Percentiles rank a stretch among this genome's conserved stretches.
phyloP scores from a whole-genome alignment of 108 stramenopile species.

The Nitzschia inconspicua region DNA sequence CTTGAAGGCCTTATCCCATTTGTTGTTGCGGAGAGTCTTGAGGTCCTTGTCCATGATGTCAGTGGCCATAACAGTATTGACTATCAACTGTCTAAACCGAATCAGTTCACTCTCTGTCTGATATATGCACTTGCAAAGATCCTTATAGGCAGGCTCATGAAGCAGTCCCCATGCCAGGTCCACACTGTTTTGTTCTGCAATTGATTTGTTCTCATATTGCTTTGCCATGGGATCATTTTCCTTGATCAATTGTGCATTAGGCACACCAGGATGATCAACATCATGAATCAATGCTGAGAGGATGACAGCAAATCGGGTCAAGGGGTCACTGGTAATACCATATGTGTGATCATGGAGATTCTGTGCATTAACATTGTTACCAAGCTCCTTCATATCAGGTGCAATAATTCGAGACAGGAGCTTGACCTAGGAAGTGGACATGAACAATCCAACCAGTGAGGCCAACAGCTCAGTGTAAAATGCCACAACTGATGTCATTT shows the following conservation, averaged over 20 bases:
- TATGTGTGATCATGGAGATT: slow-evolving; percentile 27
- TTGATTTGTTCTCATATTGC: slow-evolving; percentile 18
- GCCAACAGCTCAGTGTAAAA: not conserved
- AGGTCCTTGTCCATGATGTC: slow-evolving; percentile 24
- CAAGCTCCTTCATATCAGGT: too few species aligned
- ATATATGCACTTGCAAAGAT: slow-evolving; percentile 13
- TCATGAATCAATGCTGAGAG: slow-evolving; percentile 49
- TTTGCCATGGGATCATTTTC: slow-evolving; percentile 31
- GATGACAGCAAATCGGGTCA: slow-evolving; percentile 41
- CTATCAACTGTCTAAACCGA: slow-evolving; percentile 28
- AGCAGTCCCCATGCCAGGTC: slow-evolving; percentile 21
- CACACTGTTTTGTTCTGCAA: slow-evolving; percentile 34
- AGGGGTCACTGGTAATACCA: slow-evolving; percentile 29
- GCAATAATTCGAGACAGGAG: slow-evolving; percentile 19
- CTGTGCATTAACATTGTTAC: too few species aligned
- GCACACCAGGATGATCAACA: slow-evolving; percentile 51
- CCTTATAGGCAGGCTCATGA: slow-evolving; percentile 9
- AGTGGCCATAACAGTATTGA: slow-evolving; percentile 32
- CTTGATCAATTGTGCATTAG: slow-evolving; percentile 35
- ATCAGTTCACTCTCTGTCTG: slow-evolving; percentile 4
- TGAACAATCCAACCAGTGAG: not conserved
- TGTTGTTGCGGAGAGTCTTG: slow-evolving; percentile 4
- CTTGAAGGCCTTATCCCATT: slow-evolving; percentile 33
- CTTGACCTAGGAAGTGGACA: not conserved
- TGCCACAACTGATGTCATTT: not conserved